phyloP scores from a whole-genome alignment of 805 yeast genomes.

The Nakazawaea populi region DNA sequence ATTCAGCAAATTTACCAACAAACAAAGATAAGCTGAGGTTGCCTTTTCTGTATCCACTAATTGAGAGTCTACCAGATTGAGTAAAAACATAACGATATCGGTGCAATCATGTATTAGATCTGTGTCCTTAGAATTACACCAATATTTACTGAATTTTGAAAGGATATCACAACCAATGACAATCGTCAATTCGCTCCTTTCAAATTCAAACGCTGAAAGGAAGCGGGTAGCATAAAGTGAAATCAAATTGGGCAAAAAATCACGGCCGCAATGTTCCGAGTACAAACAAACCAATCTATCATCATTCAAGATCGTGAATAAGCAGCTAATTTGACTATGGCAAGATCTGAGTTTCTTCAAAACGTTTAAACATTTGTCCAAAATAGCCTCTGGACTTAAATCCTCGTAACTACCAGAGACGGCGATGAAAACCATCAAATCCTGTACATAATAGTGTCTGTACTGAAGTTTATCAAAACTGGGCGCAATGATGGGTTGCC shows the following conservation, averaged over 20 bases:
- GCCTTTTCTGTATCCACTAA: slow-evolving; percentile 35
- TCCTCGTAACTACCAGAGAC: background rate
- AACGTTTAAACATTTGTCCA: background rate
- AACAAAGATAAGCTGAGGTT: slow-evolving; percentile 22
- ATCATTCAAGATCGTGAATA: background rate
- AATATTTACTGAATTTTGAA: slow-evolving; percentile 17
- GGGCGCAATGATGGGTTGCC: background rate
- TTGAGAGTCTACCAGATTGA: slow-evolving; percentile 31
- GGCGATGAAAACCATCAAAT: background rate
- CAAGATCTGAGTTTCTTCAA: background rate
- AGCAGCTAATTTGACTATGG: background rate
- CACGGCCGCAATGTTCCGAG: background rate
- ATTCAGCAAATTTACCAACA: slow-evolving; percentile 26
- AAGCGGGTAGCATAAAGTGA: slow-evolving; percentile 28
- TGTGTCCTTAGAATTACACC: slow-evolving; percentile 20
- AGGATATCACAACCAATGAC: slow-evolving; percentile 28
- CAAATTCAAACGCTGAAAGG: slow-evolving; percentile 23
- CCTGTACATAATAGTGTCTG: background rate
- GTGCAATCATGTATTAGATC: slow-evolving; percentile 33
- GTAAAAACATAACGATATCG: slow-evolving; percentile 44
- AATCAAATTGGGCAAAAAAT: slow-evolving; percentile 14
- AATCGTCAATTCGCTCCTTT: slow-evolving; percentile 35
- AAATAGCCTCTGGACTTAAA: background rate
- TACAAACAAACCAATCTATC: background rate
- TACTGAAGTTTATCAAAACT: background rate